phyloP scores from a whole-genome alignment of 176 grass and related monocot genomes.

The Aegilops bicornis region DNA sequence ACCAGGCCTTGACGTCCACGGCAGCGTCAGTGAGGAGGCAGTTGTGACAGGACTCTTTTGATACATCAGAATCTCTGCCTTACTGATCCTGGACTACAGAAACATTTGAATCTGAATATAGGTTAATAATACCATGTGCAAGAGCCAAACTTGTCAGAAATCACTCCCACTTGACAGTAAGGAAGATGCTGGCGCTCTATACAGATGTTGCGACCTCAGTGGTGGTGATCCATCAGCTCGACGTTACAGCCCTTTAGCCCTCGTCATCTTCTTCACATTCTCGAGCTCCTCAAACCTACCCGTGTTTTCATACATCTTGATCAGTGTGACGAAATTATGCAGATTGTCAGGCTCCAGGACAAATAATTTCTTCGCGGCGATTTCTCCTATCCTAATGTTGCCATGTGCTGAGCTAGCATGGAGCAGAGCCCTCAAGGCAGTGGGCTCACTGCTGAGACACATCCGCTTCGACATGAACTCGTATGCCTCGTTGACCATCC shows the following conservation, averaged over 20 bases:
- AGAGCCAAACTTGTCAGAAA: not conserved
- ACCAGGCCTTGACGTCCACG: too few species aligned
- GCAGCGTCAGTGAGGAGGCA: too few species aligned
- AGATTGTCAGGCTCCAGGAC: conserved; percentile 48
- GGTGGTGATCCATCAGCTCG: not conserved
- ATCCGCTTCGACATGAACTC: conserved; percentile 35
- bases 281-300: conserved; percentile 37
- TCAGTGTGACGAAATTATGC: not conserved
- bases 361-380: conserved; percentile 27
- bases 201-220: not conserved
- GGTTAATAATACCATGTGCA: not conserved
- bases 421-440: conserved; percentile 37
- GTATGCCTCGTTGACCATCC: conserved; percentile 41
- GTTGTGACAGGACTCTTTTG: too few species aligned
- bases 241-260: conserved; percentile 33
- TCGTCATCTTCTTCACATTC: conserved; percentile 43
- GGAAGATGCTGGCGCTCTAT: not conserved
- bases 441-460: conserved; percentile 8
- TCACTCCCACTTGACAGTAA: not conserved
- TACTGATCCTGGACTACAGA: too few species aligned
- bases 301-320: conserved; percentile 26
- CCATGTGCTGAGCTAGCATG: conserved; percentile 42
- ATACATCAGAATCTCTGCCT: too few species aligned
- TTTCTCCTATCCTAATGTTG: conserved; percentile 30
- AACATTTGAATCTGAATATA: too few species aligned